These are phyloP conservation scores for Penicillium occitanis DNA, from an alignment of 2,329 filamentous ascomycete genomes.

Conservation along the genomic window DNA sequence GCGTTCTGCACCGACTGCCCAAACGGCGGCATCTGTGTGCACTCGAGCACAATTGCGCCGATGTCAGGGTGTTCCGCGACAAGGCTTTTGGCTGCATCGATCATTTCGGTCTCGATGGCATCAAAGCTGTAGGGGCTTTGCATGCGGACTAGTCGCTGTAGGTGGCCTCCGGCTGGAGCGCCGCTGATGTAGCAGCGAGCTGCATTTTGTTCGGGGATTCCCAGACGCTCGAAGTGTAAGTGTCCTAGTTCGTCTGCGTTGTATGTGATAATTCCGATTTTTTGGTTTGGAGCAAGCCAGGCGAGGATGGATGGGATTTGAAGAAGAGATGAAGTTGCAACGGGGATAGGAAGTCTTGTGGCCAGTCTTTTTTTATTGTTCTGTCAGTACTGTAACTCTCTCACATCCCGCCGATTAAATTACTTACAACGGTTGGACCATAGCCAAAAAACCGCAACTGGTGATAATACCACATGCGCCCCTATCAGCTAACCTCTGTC, in stretches of 20 bases:
- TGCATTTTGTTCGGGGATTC: constrained; percentile 23
- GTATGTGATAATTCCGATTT: constrained; percentile 37
- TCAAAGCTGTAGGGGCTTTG: constrained; percentile 8
- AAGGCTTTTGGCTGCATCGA: constrained; percentile 9
- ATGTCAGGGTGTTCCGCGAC: constrained; percentile 23
- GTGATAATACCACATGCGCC: constrained; percentile 42
- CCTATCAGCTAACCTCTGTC: constrained; percentile 33
- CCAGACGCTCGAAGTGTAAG: constrained; percentile 18
- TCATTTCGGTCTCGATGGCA: constrained; percentile 10
- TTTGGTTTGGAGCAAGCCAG: constrained; percentile 27
- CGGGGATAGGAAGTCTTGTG: constrained; percentile 35
- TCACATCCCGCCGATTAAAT: too few relatives aligned
- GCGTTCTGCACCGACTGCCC: constrained; percentile 34
- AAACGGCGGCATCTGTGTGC: constrained; percentile 42
- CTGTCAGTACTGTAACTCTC: neutral
- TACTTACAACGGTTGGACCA: constrained; percentile 35
- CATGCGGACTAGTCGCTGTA: constrained; percentile 11
- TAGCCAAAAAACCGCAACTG: constrained; percentile 43
- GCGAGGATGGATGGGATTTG: constrained; percentile 37
- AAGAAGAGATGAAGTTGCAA: constrained; percentile 39
- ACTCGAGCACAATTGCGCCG: constrained; percentile 35
- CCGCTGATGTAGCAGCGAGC: constrained; percentile 27
- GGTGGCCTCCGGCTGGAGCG: constrained; percentile 16
- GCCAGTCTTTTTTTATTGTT: constrained; percentile 29
- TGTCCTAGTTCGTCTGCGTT: constrained; percentile 29